A percentile compares a stretch with the other conserved stretches of the same genome.
Evolutionary conservation across 441 rosid genomes (phyloP).

Genomic region (Gossypium schwendimanii): DNA sequence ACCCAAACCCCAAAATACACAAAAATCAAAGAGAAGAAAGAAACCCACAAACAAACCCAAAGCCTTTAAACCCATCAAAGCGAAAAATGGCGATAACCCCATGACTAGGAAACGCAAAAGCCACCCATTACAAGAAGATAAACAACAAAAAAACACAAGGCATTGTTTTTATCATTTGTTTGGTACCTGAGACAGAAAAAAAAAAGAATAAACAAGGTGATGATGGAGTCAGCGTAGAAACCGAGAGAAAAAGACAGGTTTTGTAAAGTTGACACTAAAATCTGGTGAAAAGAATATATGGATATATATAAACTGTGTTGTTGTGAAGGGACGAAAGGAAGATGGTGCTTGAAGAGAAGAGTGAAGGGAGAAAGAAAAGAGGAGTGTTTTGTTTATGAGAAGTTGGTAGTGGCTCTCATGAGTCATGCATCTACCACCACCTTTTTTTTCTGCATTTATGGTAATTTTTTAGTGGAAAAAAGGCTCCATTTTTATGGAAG

Average conservation of each 20-base stretch:
- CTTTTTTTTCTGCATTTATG: conserved; percentile 17
- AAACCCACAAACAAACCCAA: conserved; percentile 24
- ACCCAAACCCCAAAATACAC: conserved; percentile 19
- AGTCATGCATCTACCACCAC: conserved; percentile 48
- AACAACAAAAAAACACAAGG: neutral
- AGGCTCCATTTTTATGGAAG: conserved; percentile 10
- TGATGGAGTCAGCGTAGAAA: conserved; percentile 27
- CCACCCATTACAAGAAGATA: conserved; percentile 14
- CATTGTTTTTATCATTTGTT: conserved; percentile 6
- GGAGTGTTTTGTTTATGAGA: neutral
- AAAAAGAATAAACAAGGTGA: conserved; percentile 13
- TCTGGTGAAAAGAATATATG: neutral
- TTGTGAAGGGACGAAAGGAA: conserved; percentile 5
- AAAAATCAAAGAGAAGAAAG: conserved; percentile 17
- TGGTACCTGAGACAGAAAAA: conserved; percentile 27
- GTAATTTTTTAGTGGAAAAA: neutral
- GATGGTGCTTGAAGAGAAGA: conserved; percentile 10
- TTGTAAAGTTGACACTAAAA: conserved; percentile 18
- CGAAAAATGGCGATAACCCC: conserved; percentile 22
- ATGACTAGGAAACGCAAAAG: conserved; percentile 9
- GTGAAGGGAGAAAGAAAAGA: neutral
- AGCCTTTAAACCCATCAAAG: conserved; percentile 22
- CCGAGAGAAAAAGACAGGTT: conserved; percentile 15
- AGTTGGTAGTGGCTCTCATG: conserved; percentile 26
- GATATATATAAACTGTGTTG: neutral